These are phyloP conservation scores for Ustilago cynodontis DNA, from an alignment of 1,284 basidiomycete genomes.

Conservation along the genomic window DNA sequence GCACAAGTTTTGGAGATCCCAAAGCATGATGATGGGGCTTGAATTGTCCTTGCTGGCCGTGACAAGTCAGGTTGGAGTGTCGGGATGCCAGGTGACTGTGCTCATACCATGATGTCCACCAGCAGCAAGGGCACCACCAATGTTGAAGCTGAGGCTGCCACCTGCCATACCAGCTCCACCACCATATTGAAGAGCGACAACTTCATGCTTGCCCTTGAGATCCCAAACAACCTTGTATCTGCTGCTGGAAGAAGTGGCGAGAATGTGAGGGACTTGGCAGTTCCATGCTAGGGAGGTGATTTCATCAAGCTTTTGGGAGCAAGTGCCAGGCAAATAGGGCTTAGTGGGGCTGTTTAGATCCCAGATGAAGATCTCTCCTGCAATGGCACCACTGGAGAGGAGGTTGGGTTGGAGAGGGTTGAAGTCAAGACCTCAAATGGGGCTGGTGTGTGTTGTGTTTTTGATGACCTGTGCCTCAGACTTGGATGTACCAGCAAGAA, in stretches of 20 bases:
- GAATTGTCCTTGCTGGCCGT: conserved; percentile 96
- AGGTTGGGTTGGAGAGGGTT: conserved; percentile 90
- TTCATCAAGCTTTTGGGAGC: conserved; percentile 90
- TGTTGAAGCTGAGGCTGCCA: conserved; percentile 74
- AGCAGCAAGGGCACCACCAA: conserved; percentile 75
- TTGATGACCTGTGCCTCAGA: conserved; percentile 59
- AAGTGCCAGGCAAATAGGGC: conserved; percentile 77
- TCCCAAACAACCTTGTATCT: conserved; percentile 99
- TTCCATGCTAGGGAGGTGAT: conserved; percentile 97
- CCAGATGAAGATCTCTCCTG: conserved; percentile 80
- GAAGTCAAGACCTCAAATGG: conserved; percentile 92
- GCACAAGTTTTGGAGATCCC: conserved; percentile 96
- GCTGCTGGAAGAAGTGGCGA: conserved; percentile 91
- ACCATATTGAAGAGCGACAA: conserved; percentile 86
- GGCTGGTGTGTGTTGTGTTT: conserved; percentile 89
- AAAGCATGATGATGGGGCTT: conserved; percentile 95
- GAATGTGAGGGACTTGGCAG: conserved; percentile 89
- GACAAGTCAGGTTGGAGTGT: conserved; percentile 86
- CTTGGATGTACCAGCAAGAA: conserved; percentile 74
- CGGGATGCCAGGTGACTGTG: conserved; percentile 97
- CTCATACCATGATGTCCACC: conserved; percentile 77
- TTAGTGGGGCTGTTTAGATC: conserved; percentile 73
- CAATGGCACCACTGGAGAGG: conserved; percentile 88
- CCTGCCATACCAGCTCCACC: conserved; percentile 82
- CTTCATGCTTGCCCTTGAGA: conserved; percentile 83